Base-by-base conservation (phyloP, 2,329 filamentous ascomycete genomes). In the Acrocalymma vagum region DNA sequence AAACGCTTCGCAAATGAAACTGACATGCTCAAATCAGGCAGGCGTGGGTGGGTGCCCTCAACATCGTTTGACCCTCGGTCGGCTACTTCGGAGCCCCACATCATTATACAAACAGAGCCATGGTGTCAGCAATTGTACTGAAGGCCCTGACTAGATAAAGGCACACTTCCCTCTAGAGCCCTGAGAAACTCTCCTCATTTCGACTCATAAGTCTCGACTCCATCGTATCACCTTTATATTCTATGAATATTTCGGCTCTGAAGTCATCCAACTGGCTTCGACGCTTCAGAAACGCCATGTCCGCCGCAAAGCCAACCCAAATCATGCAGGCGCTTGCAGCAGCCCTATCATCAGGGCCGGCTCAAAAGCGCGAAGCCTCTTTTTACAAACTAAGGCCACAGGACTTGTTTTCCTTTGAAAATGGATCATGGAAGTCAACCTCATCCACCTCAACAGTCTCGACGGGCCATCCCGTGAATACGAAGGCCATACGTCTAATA, bases 401-500 rank as follows among this genome's bases (percentile, higher is more conserved):
- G 25, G 22, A 20, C 2, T 46, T 39, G 25, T 25, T 38, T 15
- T 11, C 29, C 15, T 25, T 28, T 9, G 4, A 29, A 5, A 18
- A 38, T 3, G 28, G 14, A 14, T 20, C 14, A 7, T 53, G 47
- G 42, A 9, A 16, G 2, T 18, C 28, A 7, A 25, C 33, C 13
- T 6, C 21, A 10, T 7, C 26, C 18, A 14, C 14, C n/a, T 5
- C 29, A 14, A 17, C 13, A 3, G 14, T 23, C 23, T 13, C 20
- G 21, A 22, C 36, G 3, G 30, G 21, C n/a, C 11, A 41, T 7
- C 9, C 31, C 7, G n/a, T 45, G 4, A 33, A 49, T 9, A 14
- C 45, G 3, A 48, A 42, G 8, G 21, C 29, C 21, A 35, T 66
- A 8, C 55, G 61, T 15, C 47, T 78, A 6, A 62, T 74, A 30